These are phyloP conservation scores for Euphorbia peplus DNA, from an alignment of 345 rosid species.

Conservation along the genomic window DNA sequence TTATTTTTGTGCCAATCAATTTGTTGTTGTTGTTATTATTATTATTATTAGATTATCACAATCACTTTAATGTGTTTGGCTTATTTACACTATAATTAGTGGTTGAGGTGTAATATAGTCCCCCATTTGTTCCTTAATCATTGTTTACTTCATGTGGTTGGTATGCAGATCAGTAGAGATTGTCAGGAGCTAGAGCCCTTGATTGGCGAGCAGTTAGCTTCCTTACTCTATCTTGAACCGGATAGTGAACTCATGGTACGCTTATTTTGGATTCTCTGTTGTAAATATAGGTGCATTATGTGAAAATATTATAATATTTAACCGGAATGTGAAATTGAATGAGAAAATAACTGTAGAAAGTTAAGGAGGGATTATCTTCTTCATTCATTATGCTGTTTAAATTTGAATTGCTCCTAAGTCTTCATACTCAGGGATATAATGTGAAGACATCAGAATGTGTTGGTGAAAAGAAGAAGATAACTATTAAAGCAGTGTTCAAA, in stretches of 20 bases:
- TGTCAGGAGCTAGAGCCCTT: slow-evolving; percentile 97
- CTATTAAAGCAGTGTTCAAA: background rate
- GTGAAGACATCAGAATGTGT: background rate
- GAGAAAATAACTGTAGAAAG: background rate
- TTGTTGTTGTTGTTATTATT: no score
- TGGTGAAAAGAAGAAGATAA: background rate
- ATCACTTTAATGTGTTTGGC: slow-evolving; percentile 2
- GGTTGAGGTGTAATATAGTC: slow-evolving; percentile 10
- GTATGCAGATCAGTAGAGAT: slow-evolving; percentile 92
- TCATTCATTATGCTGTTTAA: background rate
- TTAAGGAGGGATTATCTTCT: background rate
- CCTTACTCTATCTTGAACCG: slow-evolving; percentile 91
- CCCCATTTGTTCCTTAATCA: slow-evolving; percentile 13
- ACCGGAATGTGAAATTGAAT: background rate
- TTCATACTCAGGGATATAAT: background rate
- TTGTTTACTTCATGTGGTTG: slow-evolving; percentile 25
- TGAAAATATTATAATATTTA: slow-evolving; percentile 7
- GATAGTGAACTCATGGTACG: slow-evolving; percentile 98
- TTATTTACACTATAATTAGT: background rate
- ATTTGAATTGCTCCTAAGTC: background rate
- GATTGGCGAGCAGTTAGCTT: slow-evolving; percentile 89
- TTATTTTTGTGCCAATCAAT: background rate
- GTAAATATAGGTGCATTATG: background rate
- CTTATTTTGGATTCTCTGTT: slow-evolving; percentile 11
- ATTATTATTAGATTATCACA: background rate